phyloP scores from a whole-genome alignment of 2,329 filamentous ascomycete species.

The Colletotrichum cordylinicola region DNA sequence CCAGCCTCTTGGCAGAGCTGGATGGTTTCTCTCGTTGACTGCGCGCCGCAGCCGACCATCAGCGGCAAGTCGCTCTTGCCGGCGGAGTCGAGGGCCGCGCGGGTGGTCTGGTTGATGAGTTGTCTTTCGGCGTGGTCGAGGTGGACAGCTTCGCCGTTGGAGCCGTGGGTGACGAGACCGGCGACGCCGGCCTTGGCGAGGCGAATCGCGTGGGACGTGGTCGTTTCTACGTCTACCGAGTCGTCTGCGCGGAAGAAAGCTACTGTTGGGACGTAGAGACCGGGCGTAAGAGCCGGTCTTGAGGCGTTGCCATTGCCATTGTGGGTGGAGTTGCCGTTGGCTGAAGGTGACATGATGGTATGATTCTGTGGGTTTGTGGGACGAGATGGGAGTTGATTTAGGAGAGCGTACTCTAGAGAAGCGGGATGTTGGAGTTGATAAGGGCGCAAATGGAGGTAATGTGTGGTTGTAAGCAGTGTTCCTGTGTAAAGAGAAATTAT shows the following conservation, averaged over 20 bases:
- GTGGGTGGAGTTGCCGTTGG: background rate
- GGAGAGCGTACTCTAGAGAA: background rate
- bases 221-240: slow-evolving; percentile 58
- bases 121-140: slow-evolving; percentile 63
- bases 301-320: background rate
- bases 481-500: background rate
- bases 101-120: slow-evolving; percentile 59
- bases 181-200: slow-evolving; percentile 68
- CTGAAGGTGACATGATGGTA: slow-evolving; percentile 13
- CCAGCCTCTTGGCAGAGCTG: slow-evolving; percentile 64
- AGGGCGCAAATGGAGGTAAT: background rate
- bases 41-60: slow-evolving; percentile 68
- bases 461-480: background rate
- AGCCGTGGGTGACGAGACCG: slow-evolving; percentile 73
- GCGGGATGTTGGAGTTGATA: background rate
- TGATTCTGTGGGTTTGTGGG: background rate
- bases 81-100: slow-evolving; percentile 43
- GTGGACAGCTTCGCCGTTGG: slow-evolving; percentile 71
- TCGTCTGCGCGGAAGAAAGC: slow-evolving; percentile 64
- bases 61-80: slow-evolving; percentile 52
- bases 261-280: slow-evolving; percentile 69
- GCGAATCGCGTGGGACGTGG: slow-evolving; percentile 58
- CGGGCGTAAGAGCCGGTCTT: slow-evolving; percentile 28
- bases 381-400: background rate
- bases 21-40: slow-evolving; percentile 68